phyloP scores from a whole-genome alignment of 139 green algal species.

The Chlorella sp. region DNA sequence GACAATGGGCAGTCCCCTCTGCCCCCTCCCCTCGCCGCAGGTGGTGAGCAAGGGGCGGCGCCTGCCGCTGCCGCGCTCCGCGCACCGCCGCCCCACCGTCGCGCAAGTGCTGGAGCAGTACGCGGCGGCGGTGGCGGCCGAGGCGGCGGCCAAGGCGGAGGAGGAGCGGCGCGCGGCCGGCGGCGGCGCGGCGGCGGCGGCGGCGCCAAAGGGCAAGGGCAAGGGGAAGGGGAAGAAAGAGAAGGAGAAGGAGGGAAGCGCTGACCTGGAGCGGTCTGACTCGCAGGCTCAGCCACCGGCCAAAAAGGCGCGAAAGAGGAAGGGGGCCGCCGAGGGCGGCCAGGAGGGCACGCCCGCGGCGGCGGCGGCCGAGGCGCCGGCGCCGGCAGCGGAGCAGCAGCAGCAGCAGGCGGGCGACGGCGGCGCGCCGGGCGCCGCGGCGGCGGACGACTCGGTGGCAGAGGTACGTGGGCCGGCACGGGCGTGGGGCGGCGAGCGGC shows the following conservation, averaged over 20 bases:
- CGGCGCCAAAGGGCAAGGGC: neutral
- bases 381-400: neutral
- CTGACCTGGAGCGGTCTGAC: too few species aligned
- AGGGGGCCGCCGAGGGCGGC: constrained; percentile 1
- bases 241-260: too few species aligned
- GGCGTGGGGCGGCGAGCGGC: neutral
- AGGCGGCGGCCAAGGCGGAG: too few species aligned
- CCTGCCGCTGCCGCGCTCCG: constrained; percentile 61
- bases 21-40: neutral
- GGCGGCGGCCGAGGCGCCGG: neutral
- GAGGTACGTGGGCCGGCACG: neutral
- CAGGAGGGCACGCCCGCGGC: too few species aligned
- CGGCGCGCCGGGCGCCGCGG: neutral
- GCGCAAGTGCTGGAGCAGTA: constrained; percentile 56
- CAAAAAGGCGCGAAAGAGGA: constrained; percentile 24
- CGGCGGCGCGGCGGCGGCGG: neutral
- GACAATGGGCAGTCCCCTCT: neutral
- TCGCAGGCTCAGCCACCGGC: neutral
- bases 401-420: neutral
- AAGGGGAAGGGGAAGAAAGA: neutral
- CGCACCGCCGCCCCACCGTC: constrained; percentile 55
- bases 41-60: constrained; percentile 58
- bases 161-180: too few species aligned
- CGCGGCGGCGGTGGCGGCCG: constrained; percentile 34
- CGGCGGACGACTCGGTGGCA: too few species aligned